Percentiles rank a stretch among this genome's conserved stretches.
These are phyloP conservation scores for Penicillium sp. DNA, from an alignment of 2,329 filamentous ascomycete genomes.

Conservation along the genomic window DNA sequence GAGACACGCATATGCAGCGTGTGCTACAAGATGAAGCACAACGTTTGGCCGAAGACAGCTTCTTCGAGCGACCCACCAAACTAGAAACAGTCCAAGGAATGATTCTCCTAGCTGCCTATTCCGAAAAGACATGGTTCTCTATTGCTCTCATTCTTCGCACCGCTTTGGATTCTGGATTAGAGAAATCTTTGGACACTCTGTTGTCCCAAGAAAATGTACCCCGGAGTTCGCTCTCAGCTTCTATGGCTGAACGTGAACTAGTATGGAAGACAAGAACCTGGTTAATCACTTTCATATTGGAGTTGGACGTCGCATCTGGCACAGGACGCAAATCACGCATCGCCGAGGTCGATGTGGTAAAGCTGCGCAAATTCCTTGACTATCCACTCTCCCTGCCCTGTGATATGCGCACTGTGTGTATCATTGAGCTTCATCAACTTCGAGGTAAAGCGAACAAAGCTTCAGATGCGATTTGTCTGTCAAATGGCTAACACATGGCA, in stretches of 20 bases:
- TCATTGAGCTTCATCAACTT: constrained; percentile 39
- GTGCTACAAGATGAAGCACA: constrained; percentile 40
- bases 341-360: constrained; percentile 34
- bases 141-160: constrained; percentile 39
- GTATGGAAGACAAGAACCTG: constrained; percentile 40
- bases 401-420: constrained; percentile 37
- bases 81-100: constrained; percentile 40
- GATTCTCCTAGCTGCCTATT: constrained; percentile 39
- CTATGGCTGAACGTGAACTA: constrained; percentile 35
- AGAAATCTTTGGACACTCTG: constrained; percentile 37
- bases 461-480: neutral
- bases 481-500: constrained; percentile 11
- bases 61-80: constrained; percentile 39
- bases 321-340: constrained; percentile 39
- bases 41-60: constrained; percentile 37
- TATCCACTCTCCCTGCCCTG: constrained; percentile 37
- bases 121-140: constrained; percentile 41
- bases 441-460: constrained; percentile 23
- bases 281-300: constrained; percentile 38
- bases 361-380: constrained; percentile 36
- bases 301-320: constrained; percentile 37
- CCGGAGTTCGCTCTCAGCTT: constrained; percentile 36
- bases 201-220: constrained; percentile 33
- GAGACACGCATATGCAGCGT: constrained; percentile 35
- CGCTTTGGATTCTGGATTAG: constrained; percentile 36